A percentile compares a stretch with the other conserved stretches of the same genome.
phyloP scores from a whole-genome alignment of 2,329 filamentous ascomycete genomes.

The Hypoxylon sp. region DNA sequence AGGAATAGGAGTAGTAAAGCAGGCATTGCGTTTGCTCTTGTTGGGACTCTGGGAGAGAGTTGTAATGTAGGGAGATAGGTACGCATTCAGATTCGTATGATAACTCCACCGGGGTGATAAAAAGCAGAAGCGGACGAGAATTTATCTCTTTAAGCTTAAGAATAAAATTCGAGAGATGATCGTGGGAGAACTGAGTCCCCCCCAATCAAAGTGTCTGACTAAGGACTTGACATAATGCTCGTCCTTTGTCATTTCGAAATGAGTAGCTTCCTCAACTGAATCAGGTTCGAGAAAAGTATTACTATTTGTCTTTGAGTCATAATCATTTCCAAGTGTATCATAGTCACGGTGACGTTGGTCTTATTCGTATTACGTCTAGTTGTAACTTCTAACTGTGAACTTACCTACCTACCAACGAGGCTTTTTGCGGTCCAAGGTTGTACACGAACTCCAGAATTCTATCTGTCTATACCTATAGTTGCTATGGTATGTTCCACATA shows the following conservation, averaged over 20 bases:
- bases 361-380: not conserved
- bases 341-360: not conserved
- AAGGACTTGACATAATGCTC: not conserved
- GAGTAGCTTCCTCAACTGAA: not conserved
- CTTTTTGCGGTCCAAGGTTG: not conserved
- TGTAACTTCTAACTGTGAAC: not conserved
- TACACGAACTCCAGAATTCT: not conserved
- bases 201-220: not conserved
- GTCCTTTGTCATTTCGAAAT: not conserved
- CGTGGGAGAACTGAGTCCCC: not conserved
- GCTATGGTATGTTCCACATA: too few relatives aligned
- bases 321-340: not conserved
- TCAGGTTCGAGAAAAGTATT: slow-evolving; percentile 1
- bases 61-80: not conserved
- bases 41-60: not conserved
- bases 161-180: not conserved
- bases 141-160: not conserved
- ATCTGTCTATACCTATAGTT: too few relatives aligned
- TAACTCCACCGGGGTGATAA: not conserved
- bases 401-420: not conserved
- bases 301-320: not conserved
- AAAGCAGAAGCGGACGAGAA: not conserved
- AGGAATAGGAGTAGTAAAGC: slow-evolving; percentile 5
- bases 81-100: not conserved
- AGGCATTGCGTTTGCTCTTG: not conserved